These are phyloP conservation scores for Euphorbia pulcherrima DNA, from an alignment of 345 rosid species.

Conservation along the genomic window DNA sequence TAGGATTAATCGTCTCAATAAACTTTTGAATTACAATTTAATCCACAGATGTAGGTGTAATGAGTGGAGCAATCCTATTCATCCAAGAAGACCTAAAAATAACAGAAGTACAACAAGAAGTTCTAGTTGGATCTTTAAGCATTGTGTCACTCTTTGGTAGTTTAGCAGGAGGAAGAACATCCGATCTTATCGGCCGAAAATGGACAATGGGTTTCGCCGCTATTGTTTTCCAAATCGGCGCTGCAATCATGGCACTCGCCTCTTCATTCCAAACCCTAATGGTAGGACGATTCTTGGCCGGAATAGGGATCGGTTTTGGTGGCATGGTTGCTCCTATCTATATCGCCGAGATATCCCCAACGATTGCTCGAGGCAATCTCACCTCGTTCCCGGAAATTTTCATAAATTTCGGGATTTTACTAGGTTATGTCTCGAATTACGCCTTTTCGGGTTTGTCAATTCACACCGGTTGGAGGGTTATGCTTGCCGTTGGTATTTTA, in stretches of 20 bases:
- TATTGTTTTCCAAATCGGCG: constrained; percentile 66
- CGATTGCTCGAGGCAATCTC: constrained; percentile 59
- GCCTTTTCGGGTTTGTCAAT: constrained; percentile 64
- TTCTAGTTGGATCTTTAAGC: constrained; percentile 73
- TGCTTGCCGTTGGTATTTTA: constrained; percentile 84
- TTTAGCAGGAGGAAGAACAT: constrained; percentile 79
- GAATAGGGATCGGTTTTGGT: constrained; percentile 77
- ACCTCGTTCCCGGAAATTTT: constrained; percentile 85
- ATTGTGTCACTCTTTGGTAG: constrained; percentile 78
- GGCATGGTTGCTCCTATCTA: constrained; percentile 88
- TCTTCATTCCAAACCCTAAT: constrained; percentile 62
- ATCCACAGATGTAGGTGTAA: constrained; percentile 82
- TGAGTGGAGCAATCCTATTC: constrained; percentile 93
- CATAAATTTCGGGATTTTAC: constrained; percentile 78
- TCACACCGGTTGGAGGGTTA: constrained; percentile 76
- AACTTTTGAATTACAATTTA: neutral
- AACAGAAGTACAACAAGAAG: constrained; percentile 71
- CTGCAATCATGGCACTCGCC: constrained; percentile 74
- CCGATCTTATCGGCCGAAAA: constrained; percentile 75
- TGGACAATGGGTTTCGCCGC: constrained; percentile 96
- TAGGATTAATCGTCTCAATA: neutral
- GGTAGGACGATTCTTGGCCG: constrained; percentile 75
- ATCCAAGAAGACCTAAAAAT: constrained; percentile 79
- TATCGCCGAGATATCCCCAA: constrained; percentile 81
- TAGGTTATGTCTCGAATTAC: constrained; percentile 85